Evolutionary conservation across 257 asterid species (phyloP).

Genomic region (Knoxia roxburghii): DNA sequence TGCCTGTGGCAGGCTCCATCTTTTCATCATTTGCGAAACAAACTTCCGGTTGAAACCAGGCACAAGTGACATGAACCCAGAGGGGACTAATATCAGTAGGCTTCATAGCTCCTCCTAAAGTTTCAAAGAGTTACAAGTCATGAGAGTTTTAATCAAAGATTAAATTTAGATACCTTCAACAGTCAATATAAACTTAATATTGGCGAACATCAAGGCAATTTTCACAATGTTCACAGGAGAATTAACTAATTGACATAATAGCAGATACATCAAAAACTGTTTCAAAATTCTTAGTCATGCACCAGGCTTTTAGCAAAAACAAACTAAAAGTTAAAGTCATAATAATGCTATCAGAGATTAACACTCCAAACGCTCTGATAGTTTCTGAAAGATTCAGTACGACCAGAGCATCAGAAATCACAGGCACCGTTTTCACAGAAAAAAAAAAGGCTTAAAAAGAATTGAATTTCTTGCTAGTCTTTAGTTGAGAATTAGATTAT

Average conservation of each 20-base stretch:
- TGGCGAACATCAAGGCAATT: not conserved
- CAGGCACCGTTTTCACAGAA: not conserved
- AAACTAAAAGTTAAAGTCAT: not conserved
- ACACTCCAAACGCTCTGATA: not conserved
- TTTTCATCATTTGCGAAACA: slow-evolving; percentile 85
- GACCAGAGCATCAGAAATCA: not conserved
- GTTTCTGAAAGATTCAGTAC: not conserved
- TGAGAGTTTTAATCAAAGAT: not conserved
- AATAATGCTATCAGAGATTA: not conserved
- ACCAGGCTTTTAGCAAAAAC: not conserved
- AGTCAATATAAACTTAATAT: not conserved
- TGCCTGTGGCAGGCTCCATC: slow-evolving; percentile 98
- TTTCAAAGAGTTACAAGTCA: slow-evolving; percentile 18
- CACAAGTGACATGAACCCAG: slow-evolving; percentile 99
- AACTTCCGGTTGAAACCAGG: slow-evolving; percentile 99
- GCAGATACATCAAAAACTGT: not conserved
- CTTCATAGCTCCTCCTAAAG: slow-evolving; percentile 91
- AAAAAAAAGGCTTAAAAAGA: not conserved
- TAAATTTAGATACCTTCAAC: not conserved
- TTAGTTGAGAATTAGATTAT: not conserved
- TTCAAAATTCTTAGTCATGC: not conserved
- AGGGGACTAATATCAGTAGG: slow-evolving; percentile 80
- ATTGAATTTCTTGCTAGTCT: not conserved
- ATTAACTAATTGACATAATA: not conserved
- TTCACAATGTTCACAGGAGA: too few relatives aligned